Percentiles rank a stretch among this genome's conserved stretches.
These are phyloP conservation scores for Setomelanomma holmii DNA, from an alignment of 2,329 filamentous ascomycete species.

Conservation along the genomic window DNA sequence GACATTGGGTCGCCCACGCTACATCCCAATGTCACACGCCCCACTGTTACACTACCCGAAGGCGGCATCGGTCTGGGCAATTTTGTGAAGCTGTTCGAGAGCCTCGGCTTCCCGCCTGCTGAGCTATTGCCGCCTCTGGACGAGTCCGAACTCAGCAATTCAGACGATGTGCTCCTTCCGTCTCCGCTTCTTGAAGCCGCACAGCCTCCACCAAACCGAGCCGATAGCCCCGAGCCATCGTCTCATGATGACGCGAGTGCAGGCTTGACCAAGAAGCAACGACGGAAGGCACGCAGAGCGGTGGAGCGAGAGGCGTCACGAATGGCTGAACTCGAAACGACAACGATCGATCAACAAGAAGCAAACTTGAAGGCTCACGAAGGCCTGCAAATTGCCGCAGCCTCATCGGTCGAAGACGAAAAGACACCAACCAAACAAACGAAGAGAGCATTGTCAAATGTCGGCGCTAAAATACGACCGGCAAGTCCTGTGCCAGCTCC, in stretches of 20 bases:
- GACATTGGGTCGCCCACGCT: slow-evolving; percentile 29
- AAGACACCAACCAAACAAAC: slow-evolving; percentile 8
- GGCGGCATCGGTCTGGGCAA: slow-evolving; percentile 49
- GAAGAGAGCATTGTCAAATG: slow-evolving; percentile 33
- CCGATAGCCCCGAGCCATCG: background rate
- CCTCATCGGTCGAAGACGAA: background rate
- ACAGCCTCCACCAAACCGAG: slow-evolving; percentile 1
- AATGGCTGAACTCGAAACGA: slow-evolving; percentile 9
- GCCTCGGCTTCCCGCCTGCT: slow-evolving; percentile 46
- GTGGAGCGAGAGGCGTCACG: slow-evolving; percentile 30
- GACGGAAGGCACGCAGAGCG: slow-evolving; percentile 33
- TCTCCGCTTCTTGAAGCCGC: slow-evolving; percentile 15
- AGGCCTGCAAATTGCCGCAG: background rate
- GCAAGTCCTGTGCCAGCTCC: slow-evolving; percentile 14
- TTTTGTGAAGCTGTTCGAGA: slow-evolving; percentile 56
- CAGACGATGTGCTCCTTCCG: slow-evolving; percentile 50
- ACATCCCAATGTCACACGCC: slow-evolving; percentile 9
- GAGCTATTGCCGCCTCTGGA: slow-evolving; percentile 29
- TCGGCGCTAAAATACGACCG: slow-evolving; percentile 37
- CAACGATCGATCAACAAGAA: background rate
- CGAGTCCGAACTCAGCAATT: slow-evolving; percentile 48
- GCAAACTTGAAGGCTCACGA: background rate
- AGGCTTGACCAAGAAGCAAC: slow-evolving; percentile 33
- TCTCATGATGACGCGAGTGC: background rate
- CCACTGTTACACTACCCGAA: slow-evolving; percentile 8